Evolutionary conservation across 345 rosid species (phyloP), one percentile per base, ranked within the genome.

Genomic region (Linum trigynum): DNA sequence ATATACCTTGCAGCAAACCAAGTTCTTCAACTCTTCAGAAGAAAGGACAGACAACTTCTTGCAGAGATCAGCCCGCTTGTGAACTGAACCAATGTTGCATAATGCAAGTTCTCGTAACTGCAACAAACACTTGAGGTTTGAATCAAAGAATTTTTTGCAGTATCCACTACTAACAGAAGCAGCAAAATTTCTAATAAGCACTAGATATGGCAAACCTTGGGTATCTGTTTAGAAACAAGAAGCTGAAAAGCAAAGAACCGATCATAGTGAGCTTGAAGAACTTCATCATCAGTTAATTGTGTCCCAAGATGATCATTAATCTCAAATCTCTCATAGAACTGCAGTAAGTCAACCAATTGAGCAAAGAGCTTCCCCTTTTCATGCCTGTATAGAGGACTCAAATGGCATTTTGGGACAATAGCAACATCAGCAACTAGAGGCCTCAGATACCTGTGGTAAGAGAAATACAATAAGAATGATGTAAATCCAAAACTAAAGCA

Each of bases 341-440:
- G 99, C 64, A 94, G 77, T 69, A 94, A 84, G 80, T 94, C 99
- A 66, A 90, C 99, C 69, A 94, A 80, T 45, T 94, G 97, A 23
- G 95, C 95, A 60, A 94, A 94, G 70, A 94, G 95, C 71, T 84
- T 90, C 68, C 99, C 99, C 53, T 85, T 88, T 62, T 78, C 88
- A 79, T 90, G 96, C 64, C 79, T 83, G 74, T 90, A 94, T 53
- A 94, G 88, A 62, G 82, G 74, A 80, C 97, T 94, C 69, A 94
- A 78, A 69, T 92, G 95, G 74, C 99, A 94, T 80, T 94, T 94
- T 66, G 96, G 83, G 66, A 94, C 96, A 60, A 88, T 89, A 60
- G 92, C 99, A 65, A 88, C 84, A 84, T 94, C 99, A 71, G 89
- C 97, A 64, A 94, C 96, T 67, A 94, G 90, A 78, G 99, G 97